These are phyloP conservation scores for Calycina herbarum DNA, from an alignment of 2,329 filamentous ascomycete genomes.

Conservation along the genomic window DNA sequence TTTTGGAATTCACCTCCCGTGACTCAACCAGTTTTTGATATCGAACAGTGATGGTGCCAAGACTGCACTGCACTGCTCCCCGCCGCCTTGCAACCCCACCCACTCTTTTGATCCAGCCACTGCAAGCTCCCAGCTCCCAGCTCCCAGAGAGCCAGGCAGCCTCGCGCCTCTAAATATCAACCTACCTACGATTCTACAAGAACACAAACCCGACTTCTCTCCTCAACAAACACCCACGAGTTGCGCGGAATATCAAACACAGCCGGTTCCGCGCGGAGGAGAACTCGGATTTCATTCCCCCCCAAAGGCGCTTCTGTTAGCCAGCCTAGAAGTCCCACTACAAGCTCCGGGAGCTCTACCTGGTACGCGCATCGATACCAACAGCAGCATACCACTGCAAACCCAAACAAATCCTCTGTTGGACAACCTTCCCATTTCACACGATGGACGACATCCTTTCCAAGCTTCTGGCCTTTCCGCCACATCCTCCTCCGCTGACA, in stretches of 20 bases:
- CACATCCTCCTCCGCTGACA: slow-evolving; percentile 38
- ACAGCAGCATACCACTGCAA: background rate
- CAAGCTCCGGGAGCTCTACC: background rate
- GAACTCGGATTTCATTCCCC: background rate
- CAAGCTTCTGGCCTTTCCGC: slow-evolving; percentile 42
- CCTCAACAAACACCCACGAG: background rate
- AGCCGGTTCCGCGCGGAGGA: background rate
- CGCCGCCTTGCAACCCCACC: background rate
- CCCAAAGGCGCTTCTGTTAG: background rate
- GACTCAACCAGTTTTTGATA: background rate
- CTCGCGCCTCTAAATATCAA: background rate
- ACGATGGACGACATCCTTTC: slow-evolving; percentile 40
- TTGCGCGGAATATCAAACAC: background rate
- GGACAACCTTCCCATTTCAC: background rate
- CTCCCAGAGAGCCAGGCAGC: background rate
- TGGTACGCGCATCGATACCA: background rate
- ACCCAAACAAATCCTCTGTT: background rate
- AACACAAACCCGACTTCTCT: background rate
- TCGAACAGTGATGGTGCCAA: too few relatives aligned
- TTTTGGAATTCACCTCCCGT: background rate
- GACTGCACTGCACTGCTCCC: background rate
- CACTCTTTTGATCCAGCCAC: background rate
- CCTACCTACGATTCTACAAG: background rate
- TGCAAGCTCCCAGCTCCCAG: background rate
- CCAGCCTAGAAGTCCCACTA: background rate